Evolutionary conservation across 129 eudicot genomes (phyloP).

Genomic region (Dittrichia graveolens): DNA sequence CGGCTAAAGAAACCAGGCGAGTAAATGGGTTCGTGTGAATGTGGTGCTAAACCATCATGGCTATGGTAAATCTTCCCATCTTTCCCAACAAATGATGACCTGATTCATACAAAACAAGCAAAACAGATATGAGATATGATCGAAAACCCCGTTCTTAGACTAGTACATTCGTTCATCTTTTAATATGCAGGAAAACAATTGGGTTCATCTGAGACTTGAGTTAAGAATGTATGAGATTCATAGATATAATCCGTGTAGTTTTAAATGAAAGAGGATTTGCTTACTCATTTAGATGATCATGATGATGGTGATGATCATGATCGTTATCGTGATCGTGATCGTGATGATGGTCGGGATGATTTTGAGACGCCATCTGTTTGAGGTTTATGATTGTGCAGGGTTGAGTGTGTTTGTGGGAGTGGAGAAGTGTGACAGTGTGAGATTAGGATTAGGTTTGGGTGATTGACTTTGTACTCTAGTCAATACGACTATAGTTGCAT

Average conservation of each 20-base stretch:
- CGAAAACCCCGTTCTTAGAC: background rate
- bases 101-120: background rate
- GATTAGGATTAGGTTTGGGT: slow-evolving; percentile 6
- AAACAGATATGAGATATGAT: background rate
- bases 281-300: slow-evolving; percentile 58
- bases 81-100: slow-evolving; percentile 74
- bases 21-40: slow-evolving; percentile 91
- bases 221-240: background rate
- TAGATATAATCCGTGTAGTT: background rate
- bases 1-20: slow-evolving; percentile 89
- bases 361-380: slow-evolving; percentile 60
- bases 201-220: too few relatives aligned
- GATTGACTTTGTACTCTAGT: background rate
- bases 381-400: slow-evolving; percentile 6
- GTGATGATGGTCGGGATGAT: slow-evolving; percentile 40
- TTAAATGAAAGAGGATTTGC: background rate
- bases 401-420: background rate
- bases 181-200: background rate
- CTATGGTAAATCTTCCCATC: slow-evolving; percentile 95
- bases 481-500: background rate
- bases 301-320: slow-evolving; percentile 46
- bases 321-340: slow-evolving; percentile 36
- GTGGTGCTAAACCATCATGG: slow-evolving; percentile 98
- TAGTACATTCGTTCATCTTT: background rate
- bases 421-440: background rate